Base-by-base conservation (phyloP, 768 basidiomycete genomes). In the Suillus occidentalis region DNA sequence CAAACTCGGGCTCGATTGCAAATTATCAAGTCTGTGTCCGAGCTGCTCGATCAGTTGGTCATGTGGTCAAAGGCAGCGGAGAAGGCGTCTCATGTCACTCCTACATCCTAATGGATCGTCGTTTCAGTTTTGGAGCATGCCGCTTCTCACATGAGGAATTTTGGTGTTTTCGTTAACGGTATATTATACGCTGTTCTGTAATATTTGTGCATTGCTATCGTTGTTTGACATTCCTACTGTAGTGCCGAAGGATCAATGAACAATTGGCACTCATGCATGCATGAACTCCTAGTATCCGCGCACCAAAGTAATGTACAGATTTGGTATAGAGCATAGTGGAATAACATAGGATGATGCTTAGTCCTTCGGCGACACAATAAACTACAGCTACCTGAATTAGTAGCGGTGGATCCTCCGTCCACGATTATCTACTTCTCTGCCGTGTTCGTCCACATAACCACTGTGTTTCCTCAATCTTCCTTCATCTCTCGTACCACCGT, bases 1-100 rank as follows among this genome's bases (percentile, higher is more conserved):
- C 85, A 87, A 71, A 72, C 78, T 50, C 74, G 65, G 60, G 76
- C 77, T 6, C 80, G 85, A 40, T 66, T 71, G n/a, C 73, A 78
- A 28, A 74, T 83, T 18, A 72, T 85, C 59, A 72, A 77, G 22
- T 69, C 76, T 6, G 77, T 83, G 31, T 65, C 72, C 7, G 71
- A 73, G 25, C 75, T 87, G 47, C 73, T 82, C 6, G 61, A 73
- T 14, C 85, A 87, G 67, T 67, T 85, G 31, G 65, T 76, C 7
- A 67, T 83, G 13, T 86, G 85, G 82, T 73, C 70, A 1, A 67
- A 74, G 31, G 84, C 86, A 13, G 80, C 77, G 56, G 71, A 76
- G 53, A 61, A 70, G 31, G n/a, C 34, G 6, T 50, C 37, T 22
- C 12, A 3, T 31, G 31, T 31, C 31, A 31, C 31, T 4, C 31